phyloP scores from a whole-genome alignment of 345 rosid species.

The Limnanthes douglasii region DNA sequence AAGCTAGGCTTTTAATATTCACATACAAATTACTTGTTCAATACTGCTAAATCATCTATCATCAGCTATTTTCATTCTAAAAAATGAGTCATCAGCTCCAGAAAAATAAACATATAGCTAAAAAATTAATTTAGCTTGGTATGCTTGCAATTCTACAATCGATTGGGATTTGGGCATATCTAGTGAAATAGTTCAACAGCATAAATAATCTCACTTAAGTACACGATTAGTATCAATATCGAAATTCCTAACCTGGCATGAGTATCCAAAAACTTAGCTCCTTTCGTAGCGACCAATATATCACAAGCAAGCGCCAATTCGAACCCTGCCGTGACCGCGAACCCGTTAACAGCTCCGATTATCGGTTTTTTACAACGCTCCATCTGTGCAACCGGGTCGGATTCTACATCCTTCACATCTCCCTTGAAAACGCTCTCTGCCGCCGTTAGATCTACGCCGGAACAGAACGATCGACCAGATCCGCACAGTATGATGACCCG shows the following conservation, averaged over 20 bases:
- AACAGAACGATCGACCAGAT: conserved; percentile 75
- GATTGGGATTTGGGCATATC: no score
- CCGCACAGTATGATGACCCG: conserved; percentile 54
- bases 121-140: no score
- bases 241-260: conserved; percentile 87
- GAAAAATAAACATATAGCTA: no score
- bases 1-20: no score
- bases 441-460: conserved; percentile 78
- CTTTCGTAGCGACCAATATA: conserved; percentile 53
- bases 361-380: conserved; percentile 66
- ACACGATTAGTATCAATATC: no score
- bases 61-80: no score
- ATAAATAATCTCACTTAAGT: no score
- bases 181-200: no score
- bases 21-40: no score
- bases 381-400: conserved; percentile 71
- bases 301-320: conserved; percentile 89
- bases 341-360: conserved; percentile 77
- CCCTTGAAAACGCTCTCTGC: conserved; percentile 91
- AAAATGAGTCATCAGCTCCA: no score
- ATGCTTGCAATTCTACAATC: no score
- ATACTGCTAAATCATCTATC: no score
- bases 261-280: conserved; percentile 76
- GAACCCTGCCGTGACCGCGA: conserved; percentile 86
- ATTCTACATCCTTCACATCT: conserved; percentile 68